Base-by-base conservation (phyloP, 257 asterid genomes). In the Gentiana macrophylla region DNA sequence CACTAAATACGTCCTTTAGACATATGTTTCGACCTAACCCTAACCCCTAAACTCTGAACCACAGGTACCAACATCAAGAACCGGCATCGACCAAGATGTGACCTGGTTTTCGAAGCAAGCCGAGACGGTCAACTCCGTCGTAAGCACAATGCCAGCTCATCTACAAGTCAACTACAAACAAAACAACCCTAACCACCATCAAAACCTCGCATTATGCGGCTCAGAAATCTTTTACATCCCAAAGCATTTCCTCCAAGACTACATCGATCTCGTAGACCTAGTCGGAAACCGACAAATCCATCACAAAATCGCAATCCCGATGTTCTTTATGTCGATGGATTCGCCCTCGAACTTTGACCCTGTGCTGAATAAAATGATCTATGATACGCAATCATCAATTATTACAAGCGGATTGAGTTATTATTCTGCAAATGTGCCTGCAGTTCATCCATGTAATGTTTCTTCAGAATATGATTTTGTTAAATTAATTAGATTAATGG, bases 301-400 rank as follows among this genome's bases (percentile, higher is more conserved):
- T 68, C 94, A 89, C 78, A 82, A 82, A 74, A 84, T 82, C 49
- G 95, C 96, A 1, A 68, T 80, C 11, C 97, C 96, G 4, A 70
- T 90, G 95, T 84, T 90, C 80, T 86, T 84, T 52, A 68, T 74
- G 61, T 88, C 97, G 12, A 84, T 89, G 85, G 97, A 86, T 74
- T 62, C 80, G 8, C 86, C 88, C 64, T 77, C 75, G 49, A 86
- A 84, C 65, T 89, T 80, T 12, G 96, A 90, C 66, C 37, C 84
- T 1, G 90, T 79, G 54, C 68, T 90, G 34, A 57, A 77, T 67
- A 67, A 82, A 7, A 84, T 90, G 97, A 71, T 68, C 60, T 86
- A 86, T 52, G 80, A 82, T 80, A 80, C 60, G 73, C 53, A 90
- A 80, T 63, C 61, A 35, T 36, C 73, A 12, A 84, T 81, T 59